Percentiles rank a stretch among this genome's conserved stretches.
Evolutionary conservation across 768 basidiomycete genomes (phyloP).

Genomic region (Clathrus columnatus): DNA sequence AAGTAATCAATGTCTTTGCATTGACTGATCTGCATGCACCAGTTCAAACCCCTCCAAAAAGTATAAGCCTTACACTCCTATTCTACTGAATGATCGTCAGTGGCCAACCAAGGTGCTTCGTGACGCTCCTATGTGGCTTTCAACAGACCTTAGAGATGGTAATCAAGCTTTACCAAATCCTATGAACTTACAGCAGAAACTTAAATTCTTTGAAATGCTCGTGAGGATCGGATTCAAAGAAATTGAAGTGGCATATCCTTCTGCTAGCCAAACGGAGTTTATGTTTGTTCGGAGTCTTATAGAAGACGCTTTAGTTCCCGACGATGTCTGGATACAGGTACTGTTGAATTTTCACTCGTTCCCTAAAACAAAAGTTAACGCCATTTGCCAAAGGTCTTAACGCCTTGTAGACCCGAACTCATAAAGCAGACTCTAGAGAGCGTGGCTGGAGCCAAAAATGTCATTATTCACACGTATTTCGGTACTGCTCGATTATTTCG

Average conservation of each 20-base stretch:
- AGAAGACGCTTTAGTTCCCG: conserved; percentile 27
- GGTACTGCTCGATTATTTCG: conserved; percentile 37
- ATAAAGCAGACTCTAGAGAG: conserved; percentile 34
- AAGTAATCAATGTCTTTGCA: neutral
- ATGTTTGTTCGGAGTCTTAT: conserved; percentile 32
- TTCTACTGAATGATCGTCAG: conserved; percentile 25
- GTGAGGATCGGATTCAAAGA: conserved; percentile 38
- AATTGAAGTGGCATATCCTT: conserved; percentile 39
- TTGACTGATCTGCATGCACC: neutral
- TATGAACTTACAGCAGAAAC: conserved; percentile 38
- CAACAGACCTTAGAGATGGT: conserved; percentile 36
- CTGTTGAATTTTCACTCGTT: conserved; percentile 10
- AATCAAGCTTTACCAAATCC: conserved; percentile 40
- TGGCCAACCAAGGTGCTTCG: conserved; percentile 33
- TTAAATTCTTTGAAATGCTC: conserved; percentile 41
- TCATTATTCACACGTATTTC: conserved; percentile 42
- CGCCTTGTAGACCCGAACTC: conserved; percentile 34
- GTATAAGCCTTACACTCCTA: conserved; percentile 29
- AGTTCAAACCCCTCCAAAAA: conserved; percentile 26
- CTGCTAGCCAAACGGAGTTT: conserved; percentile 36
- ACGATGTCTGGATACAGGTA: conserved; percentile 37
- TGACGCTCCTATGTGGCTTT: conserved; percentile 35
- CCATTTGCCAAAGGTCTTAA: conserved; percentile 30
- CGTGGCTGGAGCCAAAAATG: conserved; percentile 33
- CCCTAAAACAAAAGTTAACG: too few species aligned